phyloP scores from a whole-genome alignment of 495 filamentous ascomycete species.

The Cenococcum geophilum region DNA sequence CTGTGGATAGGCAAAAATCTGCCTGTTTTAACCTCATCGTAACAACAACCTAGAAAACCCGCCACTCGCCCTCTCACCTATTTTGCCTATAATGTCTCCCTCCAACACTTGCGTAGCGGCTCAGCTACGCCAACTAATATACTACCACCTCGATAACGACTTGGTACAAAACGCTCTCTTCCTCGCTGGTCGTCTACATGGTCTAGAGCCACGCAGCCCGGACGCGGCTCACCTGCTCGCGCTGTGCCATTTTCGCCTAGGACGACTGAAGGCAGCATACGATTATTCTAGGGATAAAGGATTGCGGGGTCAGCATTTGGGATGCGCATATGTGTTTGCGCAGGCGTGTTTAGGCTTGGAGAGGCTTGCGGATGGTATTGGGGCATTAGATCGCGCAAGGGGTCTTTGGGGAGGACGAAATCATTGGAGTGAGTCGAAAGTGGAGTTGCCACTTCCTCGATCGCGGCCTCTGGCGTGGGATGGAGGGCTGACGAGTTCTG shows the following conservation, averaged over 20 bases:
- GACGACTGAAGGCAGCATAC: constrained; percentile 67
- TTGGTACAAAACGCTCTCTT: constrained; percentile 84
- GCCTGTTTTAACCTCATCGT: neutral
- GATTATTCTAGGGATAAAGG: constrained; percentile 62
- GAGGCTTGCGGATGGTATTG: constrained; percentile 70
- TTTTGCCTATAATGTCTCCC: constrained; percentile 51
- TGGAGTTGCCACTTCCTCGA: constrained; percentile 13
- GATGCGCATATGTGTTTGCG: constrained; percentile 87
- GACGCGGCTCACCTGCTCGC: constrained; percentile 80
- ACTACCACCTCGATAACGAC: constrained; percentile 91
- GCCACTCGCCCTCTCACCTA: constrained; percentile 5
- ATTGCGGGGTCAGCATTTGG: constrained; percentile 64
- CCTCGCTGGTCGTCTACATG: constrained; percentile 76
- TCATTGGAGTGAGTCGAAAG: constrained; percentile 54
- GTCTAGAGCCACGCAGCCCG: constrained; percentile 68
- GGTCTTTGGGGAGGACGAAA: constrained; percentile 63
- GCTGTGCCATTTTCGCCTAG: constrained; percentile 74
- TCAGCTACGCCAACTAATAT: constrained; percentile 77
- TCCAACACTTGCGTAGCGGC: constrained; percentile 57
- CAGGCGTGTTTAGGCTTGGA: constrained; percentile 78
- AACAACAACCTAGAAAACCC: neutral
- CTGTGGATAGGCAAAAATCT: neutral
- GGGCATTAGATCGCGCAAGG: constrained; percentile 69
- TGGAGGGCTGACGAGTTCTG: constrained; percentile 10
- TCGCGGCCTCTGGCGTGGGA: neutral